Evolutionary conservation across 352 stramenopile genomes (phyloP).

Genomic region (Pythium graminicola): DNA sequence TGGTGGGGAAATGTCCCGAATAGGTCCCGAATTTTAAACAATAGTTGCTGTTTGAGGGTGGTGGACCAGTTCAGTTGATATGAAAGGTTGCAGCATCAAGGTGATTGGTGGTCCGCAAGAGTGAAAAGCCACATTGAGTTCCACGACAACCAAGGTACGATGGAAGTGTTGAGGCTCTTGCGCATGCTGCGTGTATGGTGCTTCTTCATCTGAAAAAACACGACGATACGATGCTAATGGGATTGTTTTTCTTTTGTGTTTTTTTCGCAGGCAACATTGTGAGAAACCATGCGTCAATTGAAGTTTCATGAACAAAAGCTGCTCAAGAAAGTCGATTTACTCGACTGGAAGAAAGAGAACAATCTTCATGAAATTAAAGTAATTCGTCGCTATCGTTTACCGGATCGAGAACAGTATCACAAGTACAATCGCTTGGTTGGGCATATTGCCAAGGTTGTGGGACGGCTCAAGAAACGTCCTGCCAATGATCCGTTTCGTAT

Average conservation of each 20-base stretch:
- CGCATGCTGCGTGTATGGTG: neutral
- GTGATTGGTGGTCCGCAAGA: constrained; percentile 13
- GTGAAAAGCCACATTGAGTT: constrained; percentile 30
- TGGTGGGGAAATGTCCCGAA: constrained; percentile 2
- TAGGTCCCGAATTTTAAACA: neutral
- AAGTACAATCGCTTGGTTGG: constrained; percentile 98
- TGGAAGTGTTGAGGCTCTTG: neutral
- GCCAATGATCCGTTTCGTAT: constrained; percentile 94
- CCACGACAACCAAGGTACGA: neutral
- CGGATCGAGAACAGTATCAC: constrained; percentile 97
- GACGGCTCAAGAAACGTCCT: constrained; percentile 94
- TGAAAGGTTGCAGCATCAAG: constrained; percentile 11
- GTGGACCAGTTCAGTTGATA: neutral
- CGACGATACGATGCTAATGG: neutral
- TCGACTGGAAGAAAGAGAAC: constrained; percentile 98
- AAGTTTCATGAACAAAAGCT: constrained; percentile 98
- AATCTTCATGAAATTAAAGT: constrained; percentile 98
- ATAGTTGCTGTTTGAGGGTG: constrained; percentile 14
- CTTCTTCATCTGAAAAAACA: too few species aligned
- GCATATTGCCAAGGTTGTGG: constrained; percentile 91
- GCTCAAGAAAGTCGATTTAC: constrained; percentile 98
- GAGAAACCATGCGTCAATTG: constrained; percentile 79
- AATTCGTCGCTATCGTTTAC: constrained; percentile 96
- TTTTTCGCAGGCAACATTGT: neutral
- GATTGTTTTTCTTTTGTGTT: neutral